A percentile compares a stretch with the other conserved stretches of the same genome.
phyloP scores from a whole-genome alignment of 306 rosid genomes.

The Dalbergia cochinchinensis region DNA sequence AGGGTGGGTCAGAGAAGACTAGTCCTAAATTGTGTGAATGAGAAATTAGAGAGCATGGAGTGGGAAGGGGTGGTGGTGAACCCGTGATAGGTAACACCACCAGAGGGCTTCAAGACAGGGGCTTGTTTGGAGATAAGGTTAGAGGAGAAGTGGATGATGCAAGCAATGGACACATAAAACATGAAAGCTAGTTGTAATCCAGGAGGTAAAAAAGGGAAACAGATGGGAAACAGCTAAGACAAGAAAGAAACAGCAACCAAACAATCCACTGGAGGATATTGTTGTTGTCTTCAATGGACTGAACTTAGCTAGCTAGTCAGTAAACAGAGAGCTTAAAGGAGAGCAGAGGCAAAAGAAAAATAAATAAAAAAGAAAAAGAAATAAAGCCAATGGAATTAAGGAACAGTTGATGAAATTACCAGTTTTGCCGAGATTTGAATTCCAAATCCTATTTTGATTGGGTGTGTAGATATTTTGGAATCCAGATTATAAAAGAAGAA shows the following conservation, averaged over 20 bases:
- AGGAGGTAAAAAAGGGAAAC: conserved; percentile 25
- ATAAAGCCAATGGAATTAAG: conserved; percentile 29
- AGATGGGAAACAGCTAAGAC: conserved; percentile 47
- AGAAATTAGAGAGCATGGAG: neutral
- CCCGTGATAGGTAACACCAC: neutral
- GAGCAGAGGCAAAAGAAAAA: neutral
- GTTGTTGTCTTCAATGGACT: conserved; percentile 34
- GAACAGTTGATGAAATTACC: conserved; percentile 49
- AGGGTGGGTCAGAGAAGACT: neutral
- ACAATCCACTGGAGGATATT: conserved; percentile 40
- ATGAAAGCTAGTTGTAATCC: conserved; percentile 39
- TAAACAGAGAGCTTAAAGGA: conserved; percentile 23
- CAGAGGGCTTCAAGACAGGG: neutral
- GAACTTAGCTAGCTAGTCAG: conserved; percentile 1
- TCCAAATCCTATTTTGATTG: conserved; percentile 31
- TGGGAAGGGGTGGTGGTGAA: neutral
- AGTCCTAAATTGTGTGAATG: neutral
- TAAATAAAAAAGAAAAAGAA: neutral
- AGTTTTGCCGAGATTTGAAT: conserved; percentile 40
- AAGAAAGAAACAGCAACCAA: conserved; percentile 37
- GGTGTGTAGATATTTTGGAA: conserved; percentile 33
- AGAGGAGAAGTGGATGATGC: conserved; percentile 46
- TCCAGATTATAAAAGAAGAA: neutral
- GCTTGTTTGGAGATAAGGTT: conserved; percentile 42
- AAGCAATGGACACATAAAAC: conserved; percentile 46